Evolutionary conservation across 2,329 filamentous ascomycete genomes (phyloP).

Genomic region (Parascedosporium putredinis): DNA sequence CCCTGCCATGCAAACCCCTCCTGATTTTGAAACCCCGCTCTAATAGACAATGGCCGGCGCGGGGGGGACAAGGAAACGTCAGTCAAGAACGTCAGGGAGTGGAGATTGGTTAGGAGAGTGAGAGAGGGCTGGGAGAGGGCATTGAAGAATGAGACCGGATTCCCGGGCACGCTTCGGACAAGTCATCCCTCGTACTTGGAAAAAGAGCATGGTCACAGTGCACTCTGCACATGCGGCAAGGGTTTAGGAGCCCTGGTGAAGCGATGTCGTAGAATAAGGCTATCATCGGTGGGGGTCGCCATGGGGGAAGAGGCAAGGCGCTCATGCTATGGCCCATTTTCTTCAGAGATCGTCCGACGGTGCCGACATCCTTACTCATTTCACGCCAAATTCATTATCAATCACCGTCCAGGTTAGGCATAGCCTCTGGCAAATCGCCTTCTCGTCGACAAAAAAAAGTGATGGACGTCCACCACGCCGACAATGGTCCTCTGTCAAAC

Average conservation of each 20-base stretch:
- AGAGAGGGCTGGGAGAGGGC: no score
- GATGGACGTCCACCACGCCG: not conserved
- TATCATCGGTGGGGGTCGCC: not conserved
- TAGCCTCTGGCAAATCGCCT: not conserved
- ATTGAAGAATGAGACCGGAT: no score
- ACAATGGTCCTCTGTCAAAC: not conserved
- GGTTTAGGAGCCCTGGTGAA: not conserved
- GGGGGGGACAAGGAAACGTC: no score
- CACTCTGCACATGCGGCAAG: not conserved
- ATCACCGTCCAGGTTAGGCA: conserved; percentile 1
- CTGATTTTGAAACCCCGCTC: no score
- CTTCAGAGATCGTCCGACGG: not conserved
- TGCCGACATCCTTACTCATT: not conserved
- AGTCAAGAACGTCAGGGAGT: no score
- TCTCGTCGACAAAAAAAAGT: not conserved
- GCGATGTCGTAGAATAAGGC: not conserved
- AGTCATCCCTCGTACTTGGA: no score
- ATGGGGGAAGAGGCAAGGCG: not conserved
- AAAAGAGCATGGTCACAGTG: not conserved
- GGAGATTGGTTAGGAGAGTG: no score
- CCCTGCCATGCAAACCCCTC: no score
- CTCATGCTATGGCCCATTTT: not conserved
- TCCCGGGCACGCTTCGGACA: no score
- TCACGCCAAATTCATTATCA: conserved; percentile 3
- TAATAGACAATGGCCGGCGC: no score